phyloP scores from a whole-genome alignment of 306 rosid genomes.

The Coriaria nepalensis region DNA sequence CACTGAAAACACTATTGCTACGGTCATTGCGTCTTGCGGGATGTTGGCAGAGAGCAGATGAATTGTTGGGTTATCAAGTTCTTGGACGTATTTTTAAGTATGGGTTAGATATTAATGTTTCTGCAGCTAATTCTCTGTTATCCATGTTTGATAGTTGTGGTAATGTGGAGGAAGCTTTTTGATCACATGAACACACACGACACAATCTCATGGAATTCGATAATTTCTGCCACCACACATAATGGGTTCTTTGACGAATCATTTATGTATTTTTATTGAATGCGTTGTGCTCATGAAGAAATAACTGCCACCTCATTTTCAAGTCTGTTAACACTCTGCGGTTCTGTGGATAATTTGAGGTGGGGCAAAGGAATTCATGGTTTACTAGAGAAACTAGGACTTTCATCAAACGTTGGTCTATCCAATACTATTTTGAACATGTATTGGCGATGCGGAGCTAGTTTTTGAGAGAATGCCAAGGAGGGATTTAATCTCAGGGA shows the following conservation, averaged over 20 bases:
- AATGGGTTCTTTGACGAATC: conserved; percentile 47
- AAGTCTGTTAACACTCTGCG: conserved; percentile 43
- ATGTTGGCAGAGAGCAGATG: conserved; percentile 45
- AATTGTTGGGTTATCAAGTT: conserved; percentile 47
- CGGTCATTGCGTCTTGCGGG: conserved; percentile 64
- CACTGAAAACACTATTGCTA: conserved; percentile 57
- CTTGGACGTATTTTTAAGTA: conserved; percentile 54
- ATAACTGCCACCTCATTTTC: conserved; percentile 52
- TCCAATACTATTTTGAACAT: conserved; percentile 68
- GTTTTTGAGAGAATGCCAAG: conserved; percentile 56
- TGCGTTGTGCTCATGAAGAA: conserved; percentile 37
- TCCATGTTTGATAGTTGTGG: conserved; percentile 60
- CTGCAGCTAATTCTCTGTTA: conserved; percentile 66
- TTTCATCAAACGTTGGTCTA: conserved; percentile 46
- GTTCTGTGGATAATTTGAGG: conserved; percentile 41
- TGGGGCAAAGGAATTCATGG: conserved; percentile 79
- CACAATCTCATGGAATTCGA: conserved; percentile 87
- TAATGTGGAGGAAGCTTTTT: conserved; percentile 46
- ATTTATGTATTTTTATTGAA: conserved; percentile 33
- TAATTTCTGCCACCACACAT: conserved; percentile 55
- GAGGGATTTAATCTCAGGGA: conserved; percentile 81
- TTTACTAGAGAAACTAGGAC: conserved; percentile 50
- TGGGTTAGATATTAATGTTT: conserved; percentile 47
- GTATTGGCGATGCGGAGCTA: conserved; percentile 66
- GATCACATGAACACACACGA: conserved; percentile 55